These are phyloP conservation scores for Myriosclerotinia scirpicola DNA, from an alignment of 2,329 filamentous ascomycete genomes.

Conservation along the genomic window DNA sequence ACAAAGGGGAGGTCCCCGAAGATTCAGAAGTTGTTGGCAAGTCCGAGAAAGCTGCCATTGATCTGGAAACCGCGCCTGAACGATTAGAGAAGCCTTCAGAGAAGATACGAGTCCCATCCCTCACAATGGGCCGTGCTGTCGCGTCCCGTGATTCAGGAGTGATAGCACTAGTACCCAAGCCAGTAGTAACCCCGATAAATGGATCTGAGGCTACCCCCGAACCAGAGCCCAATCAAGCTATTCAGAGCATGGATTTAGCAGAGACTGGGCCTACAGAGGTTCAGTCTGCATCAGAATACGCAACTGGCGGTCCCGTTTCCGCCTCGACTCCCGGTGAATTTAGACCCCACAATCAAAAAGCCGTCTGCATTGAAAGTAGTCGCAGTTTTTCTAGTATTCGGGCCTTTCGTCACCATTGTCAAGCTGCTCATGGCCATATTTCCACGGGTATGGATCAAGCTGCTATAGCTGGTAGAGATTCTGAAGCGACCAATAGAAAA, in stretches of 20 bases:
- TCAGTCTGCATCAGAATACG: not conserved
- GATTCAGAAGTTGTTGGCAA: not conserved
- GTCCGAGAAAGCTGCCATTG: not conserved
- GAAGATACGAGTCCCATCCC: not conserved
- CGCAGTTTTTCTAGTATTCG: not conserved
- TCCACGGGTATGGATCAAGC: not conserved
- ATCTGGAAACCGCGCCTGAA: not conserved
- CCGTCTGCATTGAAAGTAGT: not conserved
- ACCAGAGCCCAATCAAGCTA: not conserved
- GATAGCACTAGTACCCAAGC: not conserved
- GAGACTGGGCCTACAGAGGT: not conserved
- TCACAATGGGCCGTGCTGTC: too few species aligned
- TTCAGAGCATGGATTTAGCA: too few species aligned
- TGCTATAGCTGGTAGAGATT: not conserved
- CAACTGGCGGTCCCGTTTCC: not conserved
- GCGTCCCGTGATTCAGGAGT: not conserved
- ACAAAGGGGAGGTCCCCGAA: conserved; percentile 7
- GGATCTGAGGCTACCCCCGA: not conserved
- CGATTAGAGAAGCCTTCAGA: not conserved
- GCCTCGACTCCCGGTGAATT: not conserved
- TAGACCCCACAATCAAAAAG: not conserved
- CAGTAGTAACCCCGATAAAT: not conserved
- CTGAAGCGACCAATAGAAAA: not conserved
- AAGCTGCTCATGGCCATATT: not conserved
- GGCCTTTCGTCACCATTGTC: not conserved